Evolutionary conservation across 73 alveolate genomes (phyloP), one percentile per base, ranked within the genome.

Genomic region (Paramecium sonneborni): DNA sequence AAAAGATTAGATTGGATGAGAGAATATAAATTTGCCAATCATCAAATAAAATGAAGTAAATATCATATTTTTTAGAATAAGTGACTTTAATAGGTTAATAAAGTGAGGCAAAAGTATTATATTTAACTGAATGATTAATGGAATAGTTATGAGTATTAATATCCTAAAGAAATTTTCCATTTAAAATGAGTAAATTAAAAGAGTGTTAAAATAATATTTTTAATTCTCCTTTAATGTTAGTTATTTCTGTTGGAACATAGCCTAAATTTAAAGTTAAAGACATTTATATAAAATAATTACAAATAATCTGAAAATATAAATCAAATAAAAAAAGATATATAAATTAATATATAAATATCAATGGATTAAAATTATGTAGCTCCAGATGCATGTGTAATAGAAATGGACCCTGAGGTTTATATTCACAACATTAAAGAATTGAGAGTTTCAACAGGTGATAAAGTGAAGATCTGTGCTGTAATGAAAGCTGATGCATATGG

Each of bases 11-110:
- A 37, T 37, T 72, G 7, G 55, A 35, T 35, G 55, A 35, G 7
- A 72, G 86, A 20, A 72, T 21, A 72, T 72, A 38, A 10, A 72
- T 37, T 32, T 72, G 35, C 86, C 86, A 72, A 72, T 72, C 86
- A 35, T 72, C 57, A 72, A 72, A 38, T 18, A 72, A 20, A 72
- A 72, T 38, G 5, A 72, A 72, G 86, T 72, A 72, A 3, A 72
- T 72, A 72, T 72, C 57, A 37, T 72, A 21, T 10, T 37, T 30
- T 38, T 35, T 72, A 32, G 86, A 72, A 18, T 72, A 72, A 9
- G 86, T 37, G 3, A 38, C 86, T 72, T 62, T 62, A 62, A 62
- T 21, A 62, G 84, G 84, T 24, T 62, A 11, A 26, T 62, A 30
- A 32, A 11, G 44, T 52, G 15, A 52, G 12, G 84, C 84, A 62